Base-by-base conservation (phyloP, 495 filamentous ascomycete genomes). In the Tuber brumale region DNA sequence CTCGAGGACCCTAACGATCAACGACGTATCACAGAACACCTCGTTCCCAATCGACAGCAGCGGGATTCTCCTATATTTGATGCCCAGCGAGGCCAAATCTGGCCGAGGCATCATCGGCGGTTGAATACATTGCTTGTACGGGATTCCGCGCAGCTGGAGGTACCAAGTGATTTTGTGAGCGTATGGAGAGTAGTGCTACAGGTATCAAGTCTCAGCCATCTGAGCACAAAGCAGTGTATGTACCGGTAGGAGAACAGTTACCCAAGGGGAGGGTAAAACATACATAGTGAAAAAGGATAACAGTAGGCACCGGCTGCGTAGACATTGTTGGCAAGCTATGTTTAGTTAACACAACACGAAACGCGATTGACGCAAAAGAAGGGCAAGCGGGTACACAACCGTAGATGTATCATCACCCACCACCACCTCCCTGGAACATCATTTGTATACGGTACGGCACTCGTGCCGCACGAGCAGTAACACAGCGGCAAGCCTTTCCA, bases 21-120 rank as follows among this genome's bases (percentile, higher is more conserved):
- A 85, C 31, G 86, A 86, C 7, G 88, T 88, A 83, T 91, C 89
- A 76, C 86, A 85, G 84, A 88, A 89, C 73, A 90, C 81, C 73
- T 87, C 85, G 9, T 86, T 84, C 45, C 88, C 89, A 74, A 89
- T 88, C 43, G 88, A 80, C 70, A 92, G 79, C 71, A 92, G 75
- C 4, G 91, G 91, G 72, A 92, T 91, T 70, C 91, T 89, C 0
- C 90, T 87, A 85, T 92, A 90, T 8, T 82, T 79, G 77, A 91
- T 85, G n/a, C 88, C 87, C 0, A 92, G 83, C 8, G 81, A 81
- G 51, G 84, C 78, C 37, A 92, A 76, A 81, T 91, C 89, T 0
- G 88, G 88, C 45, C 89, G 89, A 3, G 89, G 90, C 46, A 90
- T 83, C 69, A 85, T 86, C 35, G 84, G 82, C 44, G 27, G 31